Evolutionary conservation across 805 yeast species (phyloP), one percentile per base, ranked within the genome.

Genomic region (Metschnikowia baotianmanensis): DNA sequence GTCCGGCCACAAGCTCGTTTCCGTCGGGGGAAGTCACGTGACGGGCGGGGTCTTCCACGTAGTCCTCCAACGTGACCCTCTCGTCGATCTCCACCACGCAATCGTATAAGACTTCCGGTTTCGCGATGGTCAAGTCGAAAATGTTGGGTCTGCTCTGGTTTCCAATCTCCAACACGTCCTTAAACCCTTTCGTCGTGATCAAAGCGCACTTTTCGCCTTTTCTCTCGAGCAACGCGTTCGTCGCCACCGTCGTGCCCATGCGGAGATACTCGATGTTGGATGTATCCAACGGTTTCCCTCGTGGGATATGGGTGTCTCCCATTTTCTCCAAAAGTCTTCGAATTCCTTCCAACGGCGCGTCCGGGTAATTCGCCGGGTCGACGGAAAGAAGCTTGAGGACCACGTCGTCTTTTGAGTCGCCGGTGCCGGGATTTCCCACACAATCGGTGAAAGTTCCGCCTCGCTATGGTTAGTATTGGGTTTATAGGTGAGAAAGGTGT

Each of bases 91-190:
- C 97, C 30, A 83, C 72, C 1, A 91, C 96, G 2, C 72, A 59
- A 37, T 82, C 81, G 53, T 88, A 89, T 23, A 91, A 69, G 17
- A 80, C 82, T 5, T 75, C 81, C 10, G 89, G 82, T 54, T 82
- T 86, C 36, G 72, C 68, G 32, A 90, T 86, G 5, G 85, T 75
- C 49, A 91, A 68, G 52, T 89, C 96, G 56, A 91, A 91, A 38
- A 91, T 88, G 52, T 82, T 73, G 2, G 98, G 98, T 53, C 98
- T 73, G 2, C 96, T 78, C 60, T 91, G 98, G 56, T 87, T 89
- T 2, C 98, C 98, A 51, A 91, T 90, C 2, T 71, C 63, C 46
- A 91, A 67, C 28, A 86, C 80, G 56, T 91, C 97, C 51, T 78
- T 78, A 63, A 88, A 91, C 0, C 97, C 99, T 53, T 80, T 83